These are phyloP conservation scores for Perilla frutescens DNA, from an alignment of 257 asterid species.

Conservation along the genomic window DNA sequence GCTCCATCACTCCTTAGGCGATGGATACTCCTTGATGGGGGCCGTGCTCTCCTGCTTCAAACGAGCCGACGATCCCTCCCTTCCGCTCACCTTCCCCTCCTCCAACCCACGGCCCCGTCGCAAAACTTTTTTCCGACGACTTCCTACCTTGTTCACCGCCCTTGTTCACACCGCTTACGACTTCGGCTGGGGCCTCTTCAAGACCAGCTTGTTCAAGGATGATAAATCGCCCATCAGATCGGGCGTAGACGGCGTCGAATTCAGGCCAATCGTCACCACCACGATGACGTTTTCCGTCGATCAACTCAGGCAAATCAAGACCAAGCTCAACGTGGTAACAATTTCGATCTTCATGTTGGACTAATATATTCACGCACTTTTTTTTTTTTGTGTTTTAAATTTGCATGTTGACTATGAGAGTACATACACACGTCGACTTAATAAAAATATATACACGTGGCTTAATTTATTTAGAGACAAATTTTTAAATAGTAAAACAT, in stretches of 20 bases:
- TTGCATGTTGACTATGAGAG: too few species aligned
- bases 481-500: too few species aligned
- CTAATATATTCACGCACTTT: neutral
- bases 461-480: too few species aligned
- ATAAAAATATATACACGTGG: too few species aligned
- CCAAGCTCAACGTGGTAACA: slow-evolving; percentile 57
- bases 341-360: neutral
- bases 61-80: slow-evolving; percentile 46
- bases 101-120: neutral
- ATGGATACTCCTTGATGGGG: slow-evolving; percentile 65
- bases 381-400: neutral
- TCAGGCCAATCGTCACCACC: slow-evolving; percentile 39
- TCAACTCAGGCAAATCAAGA: slow-evolving; percentile 48
- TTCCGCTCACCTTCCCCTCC: slow-evolving; percentile 51
- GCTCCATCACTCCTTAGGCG: slow-evolving; percentile 60
- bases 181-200: slow-evolving; percentile 48
- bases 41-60: slow-evolving; percentile 62
- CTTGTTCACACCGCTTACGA: slow-evolving; percentile 40
- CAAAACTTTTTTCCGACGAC: neutral
- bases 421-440: neutral
- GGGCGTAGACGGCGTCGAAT: slow-evolving; percentile 42
- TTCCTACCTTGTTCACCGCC: slow-evolving; percentile 34
- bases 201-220: slow-evolving; percentile 44
- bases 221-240: slow-evolving; percentile 57
- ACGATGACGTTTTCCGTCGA: slow-evolving; percentile 45